Evolutionary conservation across 164 flowering plant genomes (phyloP).

Genomic region (Saururus chinensis): DNA sequence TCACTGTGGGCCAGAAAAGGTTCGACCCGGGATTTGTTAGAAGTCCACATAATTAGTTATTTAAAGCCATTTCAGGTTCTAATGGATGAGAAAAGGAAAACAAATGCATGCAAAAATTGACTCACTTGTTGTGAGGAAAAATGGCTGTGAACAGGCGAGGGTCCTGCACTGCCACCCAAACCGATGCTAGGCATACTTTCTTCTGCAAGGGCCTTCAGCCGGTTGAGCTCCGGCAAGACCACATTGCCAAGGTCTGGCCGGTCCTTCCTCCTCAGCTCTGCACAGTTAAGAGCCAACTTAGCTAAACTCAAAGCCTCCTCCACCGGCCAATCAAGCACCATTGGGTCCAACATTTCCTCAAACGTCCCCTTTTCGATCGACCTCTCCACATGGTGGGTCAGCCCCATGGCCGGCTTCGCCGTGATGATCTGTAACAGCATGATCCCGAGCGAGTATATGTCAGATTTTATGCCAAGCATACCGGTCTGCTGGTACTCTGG

Average conservation of each 20-base stretch:
- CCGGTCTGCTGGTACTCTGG: slow-evolving; percentile 82
- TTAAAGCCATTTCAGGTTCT: neutral
- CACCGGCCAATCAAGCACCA: slow-evolving; percentile 49
- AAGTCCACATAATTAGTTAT: no score
- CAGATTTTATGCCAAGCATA: slow-evolving; percentile 62
- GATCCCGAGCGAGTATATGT: slow-evolving; percentile 60
- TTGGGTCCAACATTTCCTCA: slow-evolving; percentile 41
- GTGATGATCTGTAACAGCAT: slow-evolving; percentile 61
- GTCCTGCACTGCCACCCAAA: slow-evolving; percentile 4
- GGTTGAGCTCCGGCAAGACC: slow-evolving; percentile 46
- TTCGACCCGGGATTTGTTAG: no score
- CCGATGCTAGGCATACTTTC: slow-evolving; percentile 21
- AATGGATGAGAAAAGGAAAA: no score
- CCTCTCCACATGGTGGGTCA: slow-evolving; percentile 48
- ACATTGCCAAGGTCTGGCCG: slow-evolving; percentile 51
- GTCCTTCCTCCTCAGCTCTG: slow-evolving; percentile 58
- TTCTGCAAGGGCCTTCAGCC: slow-evolving; percentile 42
- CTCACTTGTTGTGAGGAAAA: slow-evolving; percentile 7
- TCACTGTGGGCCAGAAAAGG: no score
- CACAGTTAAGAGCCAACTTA: slow-evolving; percentile 41
- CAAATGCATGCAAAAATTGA: neutral
- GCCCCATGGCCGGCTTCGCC: slow-evolving; percentile 60
- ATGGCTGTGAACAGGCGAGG: slow-evolving; percentile 18
- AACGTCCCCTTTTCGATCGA: slow-evolving; percentile 53
- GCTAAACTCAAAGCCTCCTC: slow-evolving; percentile 45